phyloP scores from a whole-genome alignment of 352 stramenopile species.

The Globisporangium cylindrosporum region DNA sequence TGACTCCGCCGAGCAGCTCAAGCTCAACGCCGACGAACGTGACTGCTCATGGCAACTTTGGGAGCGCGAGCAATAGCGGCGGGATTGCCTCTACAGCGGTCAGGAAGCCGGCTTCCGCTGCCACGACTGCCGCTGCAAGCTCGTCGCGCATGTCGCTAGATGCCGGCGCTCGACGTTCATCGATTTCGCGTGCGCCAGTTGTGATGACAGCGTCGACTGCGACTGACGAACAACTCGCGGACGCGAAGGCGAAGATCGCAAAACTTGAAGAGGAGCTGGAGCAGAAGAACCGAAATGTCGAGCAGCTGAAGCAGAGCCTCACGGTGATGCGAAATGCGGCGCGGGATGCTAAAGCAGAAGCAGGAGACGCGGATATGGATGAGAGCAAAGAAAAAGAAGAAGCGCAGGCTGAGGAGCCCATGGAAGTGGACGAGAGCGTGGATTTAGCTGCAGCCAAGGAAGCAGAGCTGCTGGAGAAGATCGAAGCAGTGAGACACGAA shows the following conservation, averaged over 20 bases:
- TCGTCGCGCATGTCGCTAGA: constrained; percentile 33
- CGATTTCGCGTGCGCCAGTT: constrained; percentile 17
- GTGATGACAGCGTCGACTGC: constrained; percentile 9
- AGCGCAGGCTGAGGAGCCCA: constrained; percentile 23
- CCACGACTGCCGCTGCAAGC: constrained; percentile 3
- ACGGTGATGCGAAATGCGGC: constrained; percentile 42
- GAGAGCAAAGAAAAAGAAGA: constrained; percentile 26
- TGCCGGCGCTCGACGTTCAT: not conserved
- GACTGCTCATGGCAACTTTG: constrained; percentile 13
- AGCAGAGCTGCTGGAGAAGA: constrained; percentile 41
- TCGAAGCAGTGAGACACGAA: constrained; percentile 51
- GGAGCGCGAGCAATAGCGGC: not conserved
- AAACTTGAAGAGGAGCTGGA: constrained; percentile 72
- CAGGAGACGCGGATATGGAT: not conserved
- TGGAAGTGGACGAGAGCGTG: constrained; percentile 31
- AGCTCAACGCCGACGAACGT: constrained; percentile 1
- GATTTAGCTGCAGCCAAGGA: constrained; percentile 18
- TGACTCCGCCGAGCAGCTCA: constrained; percentile 13
- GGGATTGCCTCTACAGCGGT: constrained; percentile 11
- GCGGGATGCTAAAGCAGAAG: constrained; percentile 13
- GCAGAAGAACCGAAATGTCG: constrained; percentile 60
- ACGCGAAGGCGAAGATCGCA: constrained; percentile 45
- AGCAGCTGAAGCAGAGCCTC: constrained; percentile 68
- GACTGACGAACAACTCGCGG: constrained; percentile 44
- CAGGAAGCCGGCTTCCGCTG: constrained; percentile 16